Base-by-base conservation (phyloP, 2,329 filamentous ascomycete species). In the Aureobasidium sp. region DNA sequence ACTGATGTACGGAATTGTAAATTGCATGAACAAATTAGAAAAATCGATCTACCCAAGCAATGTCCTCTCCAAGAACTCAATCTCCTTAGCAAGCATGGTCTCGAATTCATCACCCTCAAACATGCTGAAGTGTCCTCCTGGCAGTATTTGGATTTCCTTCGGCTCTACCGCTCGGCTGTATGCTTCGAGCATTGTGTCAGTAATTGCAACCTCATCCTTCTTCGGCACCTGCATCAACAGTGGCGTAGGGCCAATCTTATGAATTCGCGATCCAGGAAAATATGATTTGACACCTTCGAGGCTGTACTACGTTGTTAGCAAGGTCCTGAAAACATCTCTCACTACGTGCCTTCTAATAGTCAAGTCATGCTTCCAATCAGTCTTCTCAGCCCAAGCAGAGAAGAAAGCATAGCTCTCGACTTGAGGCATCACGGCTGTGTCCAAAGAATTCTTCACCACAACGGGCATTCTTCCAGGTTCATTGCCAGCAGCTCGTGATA, bases 71-170 rank as follows among this genome's bases (percentile, higher is more conserved):
- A 76, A 63, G 62, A 76, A 76, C 41, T 72, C 69, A 15, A 68
- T 64, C 66, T 76, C 72, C 17, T 56, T 65, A 8, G 61, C 64
- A 48, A 71, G 66, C 61, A 74, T 74, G 37, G 66, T 65, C 62
- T 73, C 73, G 53, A 71, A 68, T 59, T 65, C 64, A 4, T 46
- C 20, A 13, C 68, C 68, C 4, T 51, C 59, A 44, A 76, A 77
- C 12, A 63, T 69, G 62, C 76, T 75, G 66, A 77, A 78, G 68
- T 78, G 76, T 3, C 73, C 75, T n/a, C 73, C 71, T 9, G 70
- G 67, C 27, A 77, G 57, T 23, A 75, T 65, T 13, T 71, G 66
- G 52, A 78, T 66, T 61, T 75, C 67, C 65, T 78, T 78, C 20
- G 75, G 75, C 65, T 77, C 75, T 34, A 66, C 61, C 1, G 75